Percentiles rank a stretch among this genome's conserved stretches.
Conservation (phyloP, 768 basidiomycete species). For the Xerocomus brunneocitrinus region DNA sequence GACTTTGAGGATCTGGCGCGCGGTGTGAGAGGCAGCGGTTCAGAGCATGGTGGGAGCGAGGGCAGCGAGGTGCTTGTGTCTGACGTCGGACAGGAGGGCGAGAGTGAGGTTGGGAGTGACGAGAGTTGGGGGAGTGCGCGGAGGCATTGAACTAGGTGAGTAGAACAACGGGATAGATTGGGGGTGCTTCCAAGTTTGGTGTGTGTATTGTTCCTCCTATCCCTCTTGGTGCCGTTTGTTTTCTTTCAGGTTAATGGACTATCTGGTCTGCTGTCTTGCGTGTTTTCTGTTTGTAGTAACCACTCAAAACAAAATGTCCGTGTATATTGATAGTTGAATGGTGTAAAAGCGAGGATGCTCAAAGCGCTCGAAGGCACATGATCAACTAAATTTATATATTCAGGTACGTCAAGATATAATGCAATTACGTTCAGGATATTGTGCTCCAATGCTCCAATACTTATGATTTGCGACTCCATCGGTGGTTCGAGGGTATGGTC, state of each 20-base stretch:
- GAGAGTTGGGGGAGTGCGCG: conserved; percentile 26
- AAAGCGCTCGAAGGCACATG: too few relatives aligned
- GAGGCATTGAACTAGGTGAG: conserved; percentile 6
- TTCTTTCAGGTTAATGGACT: neutral
- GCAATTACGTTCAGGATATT: neutral
- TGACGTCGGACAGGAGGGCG: conserved; percentile 8
- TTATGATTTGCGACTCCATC: neutral
- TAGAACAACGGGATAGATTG: neutral
- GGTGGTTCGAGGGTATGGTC: neutral
- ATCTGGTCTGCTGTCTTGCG: neutral
- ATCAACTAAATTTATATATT: neutral
- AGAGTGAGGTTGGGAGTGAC: conserved; percentile 20
- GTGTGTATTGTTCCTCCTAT: neutral
- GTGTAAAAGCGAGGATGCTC: neutral
- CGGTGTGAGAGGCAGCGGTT: neutral
- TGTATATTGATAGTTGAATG: too few relatives aligned
- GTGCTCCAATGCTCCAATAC: too few relatives aligned
- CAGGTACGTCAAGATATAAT: neutral
- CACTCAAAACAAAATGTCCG: neutral
- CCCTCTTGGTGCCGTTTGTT: neutral
- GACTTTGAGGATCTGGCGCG: conserved; percentile 16
- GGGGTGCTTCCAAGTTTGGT: neutral
- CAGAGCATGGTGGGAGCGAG: conserved; percentile 12
- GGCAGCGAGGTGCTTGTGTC: conserved; percentile 17
- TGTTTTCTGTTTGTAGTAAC: neutral